Evolutionary conservation across 257 asterid genomes (phyloP).

Genomic region (Linaria vulgaris): DNA sequence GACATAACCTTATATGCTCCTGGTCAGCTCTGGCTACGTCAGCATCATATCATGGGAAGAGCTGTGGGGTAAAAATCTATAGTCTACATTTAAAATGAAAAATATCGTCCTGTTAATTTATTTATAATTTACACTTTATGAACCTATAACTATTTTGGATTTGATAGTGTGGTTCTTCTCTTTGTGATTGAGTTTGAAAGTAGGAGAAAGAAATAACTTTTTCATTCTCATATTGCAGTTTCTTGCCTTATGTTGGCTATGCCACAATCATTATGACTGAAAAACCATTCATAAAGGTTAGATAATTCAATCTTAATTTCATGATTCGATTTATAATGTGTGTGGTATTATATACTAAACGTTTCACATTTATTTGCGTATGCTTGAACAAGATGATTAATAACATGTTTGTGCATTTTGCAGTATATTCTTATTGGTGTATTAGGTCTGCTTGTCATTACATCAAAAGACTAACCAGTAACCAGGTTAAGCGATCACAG

Average conservation of each 20-base stretch:
- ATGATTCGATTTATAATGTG: no score
- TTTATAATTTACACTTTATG: neutral
- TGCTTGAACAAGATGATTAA: neutral
- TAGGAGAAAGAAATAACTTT: neutral
- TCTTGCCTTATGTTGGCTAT: constrained; percentile 71
- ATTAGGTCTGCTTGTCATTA: constrained; percentile 48
- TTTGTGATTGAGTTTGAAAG: neutral
- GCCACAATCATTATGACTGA: constrained; percentile 74
- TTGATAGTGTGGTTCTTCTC: neutral
- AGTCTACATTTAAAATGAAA: neutral
- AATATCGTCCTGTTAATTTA: neutral
- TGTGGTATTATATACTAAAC: no score
- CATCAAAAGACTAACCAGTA: constrained; percentile 58
- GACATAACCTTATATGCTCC: constrained; percentile 63
- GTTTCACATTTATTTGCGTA: no score
- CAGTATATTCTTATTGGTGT: constrained; percentile 60
- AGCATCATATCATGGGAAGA: constrained; percentile 63
- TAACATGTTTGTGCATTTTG: constrained; percentile 17
- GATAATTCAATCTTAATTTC: neutral
- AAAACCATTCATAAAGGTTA: constrained; percentile 64
- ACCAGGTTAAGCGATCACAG: constrained; percentile 8
- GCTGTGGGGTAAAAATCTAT: constrained; percentile 62
- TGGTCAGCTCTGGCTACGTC: constrained; percentile 68
- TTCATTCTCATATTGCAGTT: constrained; percentile 38
- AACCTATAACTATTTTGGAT: neutral